Evolutionary conservation across 805 yeast species (phyloP), one percentile per base, ranked within the genome.

Genomic region (Vanderwaltozyma yarrowii): DNA sequence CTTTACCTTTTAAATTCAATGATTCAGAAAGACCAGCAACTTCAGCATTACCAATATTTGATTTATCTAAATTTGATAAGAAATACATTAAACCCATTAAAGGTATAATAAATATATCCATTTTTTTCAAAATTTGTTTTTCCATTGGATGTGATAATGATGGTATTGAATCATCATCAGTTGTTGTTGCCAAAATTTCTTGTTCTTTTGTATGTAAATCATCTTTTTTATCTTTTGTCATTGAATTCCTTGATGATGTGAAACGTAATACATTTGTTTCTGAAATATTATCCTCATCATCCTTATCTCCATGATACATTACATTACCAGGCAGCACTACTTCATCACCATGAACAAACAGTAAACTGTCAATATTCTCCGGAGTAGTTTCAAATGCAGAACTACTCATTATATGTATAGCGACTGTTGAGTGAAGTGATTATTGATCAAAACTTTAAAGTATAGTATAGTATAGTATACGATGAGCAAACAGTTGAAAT

Each of bases 11-110:
- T 19, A 72, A 50, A 7, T 61, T 58, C 15, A 72, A 40, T 38
- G 64, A 70, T 20, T 59, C 58, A 0, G 62, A 53, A 43, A 74
- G 45, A 4, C 80, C 80, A 12, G 76, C 78, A 3, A 71, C 63
- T 30, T 65, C 65, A 9, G 80, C 80, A 49, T 75, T 75, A 46
- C 80, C 79, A 38, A 75, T 71, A 49, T 74, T 74, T 12, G 77
- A 70, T 42, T 73, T 65, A 53, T 75, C 80, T 39, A 75, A 55
- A 34, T 65, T 63, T 3, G 75, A 66, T 32, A 69, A 56, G 39
- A 72, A 64, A 49, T 70, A 72, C 31, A 67, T 52, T 16, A 64
- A 40, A 8, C 66, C 54, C 39, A 71, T 52, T 38, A 70, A 51
- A 1, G 76, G 74, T 33, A 71, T 54, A 12, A 70, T 47, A 33